Evolutionary conservation across 345 rosid genomes (phyloP).

Genomic region (Salix brachista): DNA sequence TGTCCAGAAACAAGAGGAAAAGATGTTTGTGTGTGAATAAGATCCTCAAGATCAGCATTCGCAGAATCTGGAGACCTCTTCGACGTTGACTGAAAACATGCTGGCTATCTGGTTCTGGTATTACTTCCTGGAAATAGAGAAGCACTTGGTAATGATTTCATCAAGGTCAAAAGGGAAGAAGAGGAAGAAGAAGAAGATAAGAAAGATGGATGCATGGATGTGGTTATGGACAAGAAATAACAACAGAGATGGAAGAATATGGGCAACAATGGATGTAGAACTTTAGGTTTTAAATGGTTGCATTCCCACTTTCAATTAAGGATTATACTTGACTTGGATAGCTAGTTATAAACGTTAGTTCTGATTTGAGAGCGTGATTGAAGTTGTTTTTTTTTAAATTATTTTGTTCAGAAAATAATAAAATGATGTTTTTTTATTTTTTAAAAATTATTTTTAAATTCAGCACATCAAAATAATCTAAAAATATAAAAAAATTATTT

Average conservation of each 20-base stretch:
- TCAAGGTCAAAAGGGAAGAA: neutral
- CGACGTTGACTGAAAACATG: neutral
- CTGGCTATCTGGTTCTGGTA: neutral
- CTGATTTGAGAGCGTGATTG: accelerated
- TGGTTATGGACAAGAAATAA: neutral
- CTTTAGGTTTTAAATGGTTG: no score
- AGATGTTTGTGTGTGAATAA: neutral
- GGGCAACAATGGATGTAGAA: neutral
- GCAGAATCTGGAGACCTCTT: neutral
- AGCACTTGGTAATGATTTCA: neutral
- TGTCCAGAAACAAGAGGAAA: neutral
- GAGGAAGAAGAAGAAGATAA: neutral
- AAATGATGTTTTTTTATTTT: no score
- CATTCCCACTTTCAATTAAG: no score
- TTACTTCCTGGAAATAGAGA: neutral
- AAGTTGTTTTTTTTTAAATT: no score
- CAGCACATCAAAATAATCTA: no score
- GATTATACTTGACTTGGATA: no score
- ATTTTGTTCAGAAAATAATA: no score
- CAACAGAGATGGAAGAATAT: neutral
- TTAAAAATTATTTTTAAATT: no score
- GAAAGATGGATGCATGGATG: neutral
- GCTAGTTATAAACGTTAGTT: no score
- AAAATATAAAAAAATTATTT: no score
- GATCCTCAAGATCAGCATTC: neutral